These are phyloP conservation scores for Coelastrella sp. DNA, from an alignment of 139 green algal species.

Conservation along the genomic window DNA sequence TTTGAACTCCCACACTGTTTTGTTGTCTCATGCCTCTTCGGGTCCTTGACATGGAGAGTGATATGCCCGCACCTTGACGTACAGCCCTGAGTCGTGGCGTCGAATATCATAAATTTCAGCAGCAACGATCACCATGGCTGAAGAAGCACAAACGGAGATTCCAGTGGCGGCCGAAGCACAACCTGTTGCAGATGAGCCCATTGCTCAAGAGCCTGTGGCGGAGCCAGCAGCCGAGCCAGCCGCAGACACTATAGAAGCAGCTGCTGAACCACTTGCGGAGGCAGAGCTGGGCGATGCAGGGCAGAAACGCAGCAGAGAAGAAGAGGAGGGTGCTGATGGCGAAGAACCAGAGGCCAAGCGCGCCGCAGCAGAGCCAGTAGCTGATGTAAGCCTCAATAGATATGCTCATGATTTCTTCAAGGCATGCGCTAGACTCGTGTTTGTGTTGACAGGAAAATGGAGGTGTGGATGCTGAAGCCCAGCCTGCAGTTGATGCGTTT, in stretches of 20 bases:
- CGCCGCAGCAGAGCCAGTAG: conserved; percentile 10
- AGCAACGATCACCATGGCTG: not conserved
- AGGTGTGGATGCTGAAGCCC: not conserved
- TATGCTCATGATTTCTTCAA: not conserved
- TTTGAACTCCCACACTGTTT: too few species aligned
- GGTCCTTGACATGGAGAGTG: too few species aligned
- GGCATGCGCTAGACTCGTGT: not conserved
- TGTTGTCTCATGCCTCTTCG: too few species aligned
- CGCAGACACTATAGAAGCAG: not conserved
- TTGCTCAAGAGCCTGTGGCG: conserved; percentile 14
- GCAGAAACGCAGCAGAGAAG: conserved; percentile 15
- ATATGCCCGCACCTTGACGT: too few species aligned
- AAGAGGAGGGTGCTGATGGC: conserved; percentile 17
- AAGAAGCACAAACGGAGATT: not conserved
- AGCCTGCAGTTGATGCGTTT: not conserved
- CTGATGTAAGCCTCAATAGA: not conserved
- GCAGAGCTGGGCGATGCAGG: conserved; percentile 7
- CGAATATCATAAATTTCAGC: not conserved
- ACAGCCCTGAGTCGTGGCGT: too few species aligned
- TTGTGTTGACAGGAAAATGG: not conserved
- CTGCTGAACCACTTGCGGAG: not conserved
- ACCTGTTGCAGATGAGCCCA: conserved; percentile 17
- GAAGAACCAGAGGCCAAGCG: conserved; percentile 32
- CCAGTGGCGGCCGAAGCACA: not conserved
- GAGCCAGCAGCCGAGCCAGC: not conserved